Evolutionary conservation across 2,329 filamentous ascomycete genomes (phyloP).

Genomic region (Keithomyces neogunnii): DNA sequence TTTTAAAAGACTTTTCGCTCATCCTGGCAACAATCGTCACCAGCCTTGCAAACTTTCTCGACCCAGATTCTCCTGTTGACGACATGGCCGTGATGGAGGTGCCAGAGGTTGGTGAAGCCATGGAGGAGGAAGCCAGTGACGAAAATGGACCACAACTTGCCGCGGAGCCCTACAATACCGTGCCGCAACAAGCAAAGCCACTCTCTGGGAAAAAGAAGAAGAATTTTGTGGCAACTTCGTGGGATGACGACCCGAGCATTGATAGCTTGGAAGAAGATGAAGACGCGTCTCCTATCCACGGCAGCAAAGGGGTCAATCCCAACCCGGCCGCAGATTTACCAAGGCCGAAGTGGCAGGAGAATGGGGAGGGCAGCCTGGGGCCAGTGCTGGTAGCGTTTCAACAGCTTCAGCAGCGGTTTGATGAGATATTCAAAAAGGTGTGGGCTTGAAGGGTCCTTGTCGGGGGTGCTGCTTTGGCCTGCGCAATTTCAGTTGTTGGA

Average conservation of each 20-base stretch:
- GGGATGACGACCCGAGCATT: conserved; percentile 15
- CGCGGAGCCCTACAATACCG: conserved; percentile 11
- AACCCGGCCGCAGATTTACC: background rate
- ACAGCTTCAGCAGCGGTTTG: conserved; percentile 49
- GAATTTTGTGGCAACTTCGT: background rate
- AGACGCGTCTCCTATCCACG: conserved; percentile 8
- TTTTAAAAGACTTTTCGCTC: conserved; percentile 51
- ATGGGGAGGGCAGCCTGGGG: conserved; percentile 39
- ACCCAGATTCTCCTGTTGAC: conserved; percentile 20
- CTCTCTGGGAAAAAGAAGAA: background rate
- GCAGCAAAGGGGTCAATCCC: background rate
- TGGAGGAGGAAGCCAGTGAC: conserved; percentile 25
- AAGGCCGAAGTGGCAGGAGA: conserved; percentile 12
- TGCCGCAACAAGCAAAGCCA: background rate
- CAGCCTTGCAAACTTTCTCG: conserved; percentile 46
- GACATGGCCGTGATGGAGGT: conserved; percentile 32
- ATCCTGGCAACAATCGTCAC: conserved; percentile 65
- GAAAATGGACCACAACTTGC: background rate
- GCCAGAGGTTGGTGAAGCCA: conserved; percentile 31
- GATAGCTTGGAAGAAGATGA: conserved; percentile 22
- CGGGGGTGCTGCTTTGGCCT: no score
- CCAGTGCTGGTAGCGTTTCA: conserved; percentile 53
- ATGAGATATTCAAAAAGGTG: conserved; percentile 53
- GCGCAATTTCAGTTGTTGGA: no score
- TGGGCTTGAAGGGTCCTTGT: conserved; percentile 38